Evolutionary conservation across 441 rosid genomes (phyloP).

Genomic region (Arabidopsis lyrata): DNA sequence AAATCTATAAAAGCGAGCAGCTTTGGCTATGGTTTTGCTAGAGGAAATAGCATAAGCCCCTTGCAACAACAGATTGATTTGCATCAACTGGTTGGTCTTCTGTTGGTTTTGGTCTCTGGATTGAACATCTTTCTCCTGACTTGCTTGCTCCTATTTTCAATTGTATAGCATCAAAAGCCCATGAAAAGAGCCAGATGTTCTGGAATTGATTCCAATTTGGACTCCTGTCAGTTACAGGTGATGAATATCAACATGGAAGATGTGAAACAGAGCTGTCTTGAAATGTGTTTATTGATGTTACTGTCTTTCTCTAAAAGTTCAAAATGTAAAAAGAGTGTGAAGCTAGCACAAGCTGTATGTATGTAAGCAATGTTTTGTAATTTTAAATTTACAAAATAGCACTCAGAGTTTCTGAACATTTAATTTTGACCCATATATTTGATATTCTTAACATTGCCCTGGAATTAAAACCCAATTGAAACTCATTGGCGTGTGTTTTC

Average conservation of each 20-base stretch:
- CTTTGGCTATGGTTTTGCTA: neutral
- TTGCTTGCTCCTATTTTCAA: neutral
- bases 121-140: neutral
- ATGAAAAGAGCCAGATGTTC: neutral
- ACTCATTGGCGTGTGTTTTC: neutral
- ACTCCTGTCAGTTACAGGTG: neutral
- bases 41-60: neutral
- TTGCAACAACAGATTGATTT: neutral
- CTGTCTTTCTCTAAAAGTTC: neutral
- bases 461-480: constrained; percentile 10
- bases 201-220: neutral
- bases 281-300: neutral
- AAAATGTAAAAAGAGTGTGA: neutral
- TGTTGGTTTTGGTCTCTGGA: constrained; percentile 1
- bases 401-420: neutral
- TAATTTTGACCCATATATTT: neutral
- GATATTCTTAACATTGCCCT: neutral
- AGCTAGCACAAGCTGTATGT: no score
- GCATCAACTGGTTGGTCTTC: constrained; percentile 17
- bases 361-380: neutral
- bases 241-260: neutral
- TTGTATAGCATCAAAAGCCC: neutral
- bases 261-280: neutral
- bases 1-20: constrained; percentile 22
- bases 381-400: neutral